Evolutionary conservation across 305 asterid genomes (phyloP), one percentile per base, ranked within the genome.

Genomic region (Fraxinus baroniana): DNA sequence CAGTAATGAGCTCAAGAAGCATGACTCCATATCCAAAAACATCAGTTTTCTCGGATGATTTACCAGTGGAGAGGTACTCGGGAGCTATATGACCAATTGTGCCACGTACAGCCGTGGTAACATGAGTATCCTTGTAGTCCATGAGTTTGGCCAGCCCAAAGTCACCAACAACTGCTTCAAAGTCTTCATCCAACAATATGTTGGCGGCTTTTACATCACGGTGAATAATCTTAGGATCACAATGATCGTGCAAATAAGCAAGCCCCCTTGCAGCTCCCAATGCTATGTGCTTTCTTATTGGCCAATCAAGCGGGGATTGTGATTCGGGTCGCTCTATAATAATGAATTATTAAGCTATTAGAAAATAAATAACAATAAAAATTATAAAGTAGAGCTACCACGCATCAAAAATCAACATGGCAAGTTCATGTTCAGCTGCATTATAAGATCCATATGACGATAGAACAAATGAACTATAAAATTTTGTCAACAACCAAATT

Each of bases 1-100:
- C 97, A 3, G 97, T 92, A 76, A 92, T 92, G 87, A 92, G 91
- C 91, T 92, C 96, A 52, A 92, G 94, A 86, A 92, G 96, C 96
- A 89, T 90, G 80, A 92, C 95, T 41, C 94, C 94, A 33, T 91
- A 91, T 32, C 94, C 94, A 73, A 91, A 91, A 73, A 90, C 94
- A 80, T 91, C 94, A 1, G 91, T 91, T 82, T 91, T 91, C 89
- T 91, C 94, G 3, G 94, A 91, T 74, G 94, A 89, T 84, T 88
- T 91, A 76, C 94, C 92, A 12, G 94, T 91, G 13, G 94, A 89
- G 81, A 91, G 90, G 80, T 91, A 91, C 79, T 90, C 93, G 1
- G 93, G 93, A 60, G 94, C 94, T 13, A 90, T 90, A 83, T 90
- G 94, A 68, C 94, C 94, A 32, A 90, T 90, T 55, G 94, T 90